phyloP scores from a whole-genome alignment of 1,284 basidiomycete species.

The Leccinum colubrinum region DNA sequence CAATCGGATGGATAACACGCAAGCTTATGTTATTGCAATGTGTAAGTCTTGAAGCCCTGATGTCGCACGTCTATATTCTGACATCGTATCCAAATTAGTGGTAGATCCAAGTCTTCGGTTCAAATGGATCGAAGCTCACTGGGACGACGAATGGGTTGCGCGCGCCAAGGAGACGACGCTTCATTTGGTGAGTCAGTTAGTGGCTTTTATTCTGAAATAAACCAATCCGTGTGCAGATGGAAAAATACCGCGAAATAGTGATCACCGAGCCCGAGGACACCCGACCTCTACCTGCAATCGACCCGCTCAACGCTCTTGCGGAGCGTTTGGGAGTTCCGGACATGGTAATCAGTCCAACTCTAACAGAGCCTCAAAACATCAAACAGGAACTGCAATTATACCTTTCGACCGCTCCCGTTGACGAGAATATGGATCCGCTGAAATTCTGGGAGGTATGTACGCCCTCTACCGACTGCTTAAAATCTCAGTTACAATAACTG shows the following conservation, averaged over 20 bases:
- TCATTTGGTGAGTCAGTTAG: no score
- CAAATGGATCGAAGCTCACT: neutral
- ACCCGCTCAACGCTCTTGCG: no score
- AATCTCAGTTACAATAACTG: neutral
- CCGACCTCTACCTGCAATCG: no score
- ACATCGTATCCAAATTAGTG: neutral
- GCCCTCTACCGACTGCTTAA: no score
- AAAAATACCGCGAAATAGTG: no score
- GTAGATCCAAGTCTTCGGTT: neutral
- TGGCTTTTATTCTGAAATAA: no score
- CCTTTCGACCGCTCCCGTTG: neutral
- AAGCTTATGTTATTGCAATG: neutral
- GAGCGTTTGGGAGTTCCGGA: no score
- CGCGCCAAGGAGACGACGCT: no score
- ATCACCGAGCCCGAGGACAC: no score
- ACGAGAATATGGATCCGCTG: neutral
- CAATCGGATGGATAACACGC: neutral
- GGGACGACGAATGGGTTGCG: no score
- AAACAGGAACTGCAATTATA: neutral
- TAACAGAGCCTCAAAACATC: neutral
- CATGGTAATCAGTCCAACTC: neutral
- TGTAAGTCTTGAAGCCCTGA: neutral
- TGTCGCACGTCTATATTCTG: neutral
- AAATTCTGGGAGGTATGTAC: neutral
- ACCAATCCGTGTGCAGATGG: no score